Percentiles rank a stretch among this genome's conserved stretches.
Evolutionary conservation across 2,329 filamentous ascomycete genomes (phyloP).

Genomic region (Penicillium vulpinum): DNA sequence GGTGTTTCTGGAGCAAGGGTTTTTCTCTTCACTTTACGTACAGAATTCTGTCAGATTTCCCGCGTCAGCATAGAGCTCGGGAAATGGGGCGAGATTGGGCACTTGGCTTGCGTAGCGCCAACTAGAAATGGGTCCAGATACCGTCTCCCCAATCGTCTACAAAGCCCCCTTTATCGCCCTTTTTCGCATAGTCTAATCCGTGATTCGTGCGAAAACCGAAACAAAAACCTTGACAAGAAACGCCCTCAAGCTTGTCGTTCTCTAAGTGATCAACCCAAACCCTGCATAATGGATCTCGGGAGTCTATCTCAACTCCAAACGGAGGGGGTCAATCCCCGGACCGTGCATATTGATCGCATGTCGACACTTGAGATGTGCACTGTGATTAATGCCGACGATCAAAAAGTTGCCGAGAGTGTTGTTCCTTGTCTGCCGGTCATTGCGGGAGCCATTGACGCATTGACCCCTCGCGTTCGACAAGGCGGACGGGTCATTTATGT

Average conservation of each 20-base stretch:
- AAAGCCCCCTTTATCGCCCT: neutral
- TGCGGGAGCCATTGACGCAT: slow-evolving; percentile 35
- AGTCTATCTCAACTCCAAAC: slow-evolving; percentile 38
- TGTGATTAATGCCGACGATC: slow-evolving; percentile 42
- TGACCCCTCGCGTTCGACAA: slow-evolving; percentile 32
- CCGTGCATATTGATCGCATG: slow-evolving; percentile 38
- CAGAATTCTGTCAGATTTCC: neutral
- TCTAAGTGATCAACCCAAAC: neutral
- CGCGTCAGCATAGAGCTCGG: neutral
- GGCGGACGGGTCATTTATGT: slow-evolving; percentile 42
- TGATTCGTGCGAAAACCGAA: neutral
- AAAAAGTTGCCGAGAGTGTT: slow-evolving; percentile 34
- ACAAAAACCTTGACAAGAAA: neutral
- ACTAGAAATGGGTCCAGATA: neutral
- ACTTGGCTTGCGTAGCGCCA: neutral
- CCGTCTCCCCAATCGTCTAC: neutral
- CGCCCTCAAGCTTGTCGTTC: neutral
- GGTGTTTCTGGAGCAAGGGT: neutral
- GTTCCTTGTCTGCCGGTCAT: slow-evolving; percentile 35
- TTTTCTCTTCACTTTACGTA: neutral
- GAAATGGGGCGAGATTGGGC: neutral
- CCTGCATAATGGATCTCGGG: slow-evolving; percentile 21
- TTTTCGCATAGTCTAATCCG: neutral
- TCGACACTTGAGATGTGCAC: slow-evolving; percentile 42
- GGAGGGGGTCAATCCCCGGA: slow-evolving; percentile 39